phyloP scores from a whole-genome alignment of 73 alveolate genomes.

The Paramecium sexaurelia region DNA sequence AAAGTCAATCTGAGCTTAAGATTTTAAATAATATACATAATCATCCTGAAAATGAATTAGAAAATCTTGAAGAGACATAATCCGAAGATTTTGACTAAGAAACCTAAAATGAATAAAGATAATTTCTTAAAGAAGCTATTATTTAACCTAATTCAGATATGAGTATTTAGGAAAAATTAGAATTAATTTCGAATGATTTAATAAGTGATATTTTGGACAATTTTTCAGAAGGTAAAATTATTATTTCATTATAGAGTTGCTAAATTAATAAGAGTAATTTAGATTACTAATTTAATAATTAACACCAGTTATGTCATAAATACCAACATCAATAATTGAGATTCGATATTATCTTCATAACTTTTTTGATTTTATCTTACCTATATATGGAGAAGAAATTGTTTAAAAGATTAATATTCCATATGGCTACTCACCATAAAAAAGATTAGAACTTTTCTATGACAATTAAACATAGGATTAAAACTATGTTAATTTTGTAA shows the following conservation, averaged over 20 bases:
- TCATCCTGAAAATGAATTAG: background rate
- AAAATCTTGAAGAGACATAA: conserved; percentile 26
- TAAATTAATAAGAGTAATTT: background rate
- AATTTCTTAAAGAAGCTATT: background rate
- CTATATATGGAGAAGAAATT: background rate
- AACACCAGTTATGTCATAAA: background rate
- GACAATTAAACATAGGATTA: background rate
- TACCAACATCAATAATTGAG: background rate
- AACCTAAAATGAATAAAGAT: background rate
- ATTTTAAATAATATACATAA: background rate
- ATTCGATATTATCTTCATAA: conserved; percentile 15
- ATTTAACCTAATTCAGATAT: background rate
- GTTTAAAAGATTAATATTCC: background rate
- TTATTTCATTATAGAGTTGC: background rate
- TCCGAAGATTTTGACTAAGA: conserved; percentile 12
- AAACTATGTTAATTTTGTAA: background rate
- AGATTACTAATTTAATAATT: background rate
- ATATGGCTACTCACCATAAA: conserved; percentile 5
- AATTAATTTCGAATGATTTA: background rate
- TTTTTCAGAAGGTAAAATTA: background rate
- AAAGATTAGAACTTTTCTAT: background rate
- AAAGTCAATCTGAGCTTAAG: background rate
- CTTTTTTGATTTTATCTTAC: background rate
- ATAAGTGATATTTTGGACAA: background rate
- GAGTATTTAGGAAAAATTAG: background rate